Base-by-base conservation (phyloP, 2,329 filamentous ascomycete species). In the Sporothrix protearum region DNA sequence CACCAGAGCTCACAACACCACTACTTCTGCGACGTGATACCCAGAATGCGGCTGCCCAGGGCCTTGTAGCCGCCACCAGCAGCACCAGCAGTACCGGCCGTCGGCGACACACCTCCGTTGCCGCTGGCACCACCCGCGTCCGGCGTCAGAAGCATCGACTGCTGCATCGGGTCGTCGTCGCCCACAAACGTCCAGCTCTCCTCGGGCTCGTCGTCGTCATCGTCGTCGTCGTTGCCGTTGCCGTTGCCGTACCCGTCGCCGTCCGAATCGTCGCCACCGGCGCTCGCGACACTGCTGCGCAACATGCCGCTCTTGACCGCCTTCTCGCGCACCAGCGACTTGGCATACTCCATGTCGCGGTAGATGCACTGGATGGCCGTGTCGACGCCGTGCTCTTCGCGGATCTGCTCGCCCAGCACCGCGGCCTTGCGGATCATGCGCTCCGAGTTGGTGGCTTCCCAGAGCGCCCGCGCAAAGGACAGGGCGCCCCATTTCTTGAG, bases 171-270 rank as follows among this genome's bases (percentile, higher is more conserved):
- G 42, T 73, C 74, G 25, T 75, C 75, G 70, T 74, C 82, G 6
- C 92, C 93, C 25, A 97, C 87, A 80, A 97, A 93, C 0, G 94
- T 97, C 95, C 94, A 98, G 78, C 90, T 92, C 79, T 96, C 93
- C 77, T 92, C 90, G 73, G 91, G 90, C 14, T 90, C 89, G 42
- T 89, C 89, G 61, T 82, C 82, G 14, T 86, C 82, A 67, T 88
- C 84, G 51, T 81, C 79, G 69, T 76, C 79, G 73, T 80, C 81
- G 64, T 73, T 76, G 14, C 59, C 70, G 2, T 57, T 72, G 59
- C 79, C 80, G 6, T 12, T 10, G 10, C 36, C 36, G 14, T 10
- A 45, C 3, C 80, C 80, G 7, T 77, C 77, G 39, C 77, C 78
- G 16, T 22, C 81, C 14, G 85, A 81, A 61, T 87, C 84, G 51